phyloP scores from a whole-genome alignment of 306 rosid genomes.

The Ochetophila trinervis region DNA sequence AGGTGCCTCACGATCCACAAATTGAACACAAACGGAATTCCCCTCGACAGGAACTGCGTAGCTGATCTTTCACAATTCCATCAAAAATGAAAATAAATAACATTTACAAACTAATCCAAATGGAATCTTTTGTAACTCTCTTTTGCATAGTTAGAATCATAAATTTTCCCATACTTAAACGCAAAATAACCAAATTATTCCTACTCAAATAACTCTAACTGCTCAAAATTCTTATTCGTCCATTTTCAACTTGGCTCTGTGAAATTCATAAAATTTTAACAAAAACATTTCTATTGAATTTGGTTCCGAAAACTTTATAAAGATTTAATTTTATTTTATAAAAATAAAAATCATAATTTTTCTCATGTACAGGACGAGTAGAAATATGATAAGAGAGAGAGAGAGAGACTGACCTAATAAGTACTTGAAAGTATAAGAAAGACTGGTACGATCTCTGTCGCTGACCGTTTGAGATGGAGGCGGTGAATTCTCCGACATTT shows the following conservation, averaged over 20 bases:
- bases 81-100: background rate
- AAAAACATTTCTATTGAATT: background rate
- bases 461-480: slow-evolving; percentile 18
- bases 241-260: too few species aligned
- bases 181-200: too few species aligned
- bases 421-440: slow-evolving; percentile 87
- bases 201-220: too few species aligned
- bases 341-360: too few species aligned
- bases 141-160: too few species aligned
- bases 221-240: too few species aligned
- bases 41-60: slow-evolving; percentile 90
- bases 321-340: too few species aligned
- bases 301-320: background rate
- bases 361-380: background rate
- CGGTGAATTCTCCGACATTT: slow-evolving; percentile 37
- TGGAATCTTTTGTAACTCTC: too few species aligned
- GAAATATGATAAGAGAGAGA: background rate
- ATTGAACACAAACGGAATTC: slow-evolving; percentile 89
- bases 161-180: too few species aligned
- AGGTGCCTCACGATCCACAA: slow-evolving; percentile 92
- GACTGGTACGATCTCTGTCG: slow-evolving; percentile 41
- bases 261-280: too few species aligned
- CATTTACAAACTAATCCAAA: too few species aligned
- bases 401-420: slow-evolving; percentile 52
- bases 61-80: slow-evolving; percentile 42